phyloP scores from a whole-genome alignment of 2,329 filamentous ascomycete genomes.

The Pezicula radicicola region DNA sequence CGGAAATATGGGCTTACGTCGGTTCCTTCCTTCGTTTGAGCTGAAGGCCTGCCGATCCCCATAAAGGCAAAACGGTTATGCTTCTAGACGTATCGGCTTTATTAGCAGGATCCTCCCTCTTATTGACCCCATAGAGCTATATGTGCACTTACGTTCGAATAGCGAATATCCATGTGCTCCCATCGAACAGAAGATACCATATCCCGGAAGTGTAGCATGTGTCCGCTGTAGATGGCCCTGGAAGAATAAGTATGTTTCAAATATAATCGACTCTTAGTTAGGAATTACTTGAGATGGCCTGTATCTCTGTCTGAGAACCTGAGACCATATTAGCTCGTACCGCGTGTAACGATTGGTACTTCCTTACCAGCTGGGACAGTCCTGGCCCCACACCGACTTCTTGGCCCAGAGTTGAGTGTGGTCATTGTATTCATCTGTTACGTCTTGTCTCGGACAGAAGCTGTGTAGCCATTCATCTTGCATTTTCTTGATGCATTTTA shows the following conservation, averaged over 20 bases:
- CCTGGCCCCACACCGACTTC: constrained; percentile 43
- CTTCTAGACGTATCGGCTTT: not conserved
- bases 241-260: not conserved
- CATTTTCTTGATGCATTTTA: constrained; percentile 3
- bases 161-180: not conserved
- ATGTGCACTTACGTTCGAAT: not conserved
- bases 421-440: constrained; percentile 46
- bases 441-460: constrained; percentile 38
- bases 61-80: not conserved
- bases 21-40: not conserved
- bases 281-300: not conserved
- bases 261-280: not conserved
- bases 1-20: not conserved
- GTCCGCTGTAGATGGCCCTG: not conserved
- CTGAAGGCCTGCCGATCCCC: not conserved
- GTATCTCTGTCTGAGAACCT: not conserved
- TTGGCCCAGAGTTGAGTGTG: constrained; percentile 47
- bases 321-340: not conserved
- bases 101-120: not conserved
- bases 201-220: not conserved
- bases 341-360: not conserved
- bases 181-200: not conserved
- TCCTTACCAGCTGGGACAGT: constrained; percentile 16
- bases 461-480: constrained; percentile 45
- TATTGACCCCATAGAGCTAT: not conserved